Percentiles rank a stretch among this genome's conserved stretches.
These are phyloP conservation scores for Penicillium crustosum DNA, from an alignment of 2,329 filamentous ascomycete genomes.

Conservation along the genomic window DNA sequence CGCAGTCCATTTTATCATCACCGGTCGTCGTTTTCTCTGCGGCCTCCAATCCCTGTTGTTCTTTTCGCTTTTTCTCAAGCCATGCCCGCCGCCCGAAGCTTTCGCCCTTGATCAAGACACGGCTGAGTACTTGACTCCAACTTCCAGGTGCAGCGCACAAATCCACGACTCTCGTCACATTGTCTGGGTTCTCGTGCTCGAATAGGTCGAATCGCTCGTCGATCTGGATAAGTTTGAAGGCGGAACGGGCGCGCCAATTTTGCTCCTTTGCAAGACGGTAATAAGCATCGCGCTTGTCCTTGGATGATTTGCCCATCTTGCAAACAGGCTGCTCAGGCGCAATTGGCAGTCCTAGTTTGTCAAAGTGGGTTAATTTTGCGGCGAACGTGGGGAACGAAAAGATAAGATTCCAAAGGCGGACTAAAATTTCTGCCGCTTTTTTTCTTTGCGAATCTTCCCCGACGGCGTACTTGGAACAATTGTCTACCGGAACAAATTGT, in stretches of 20 bases:
- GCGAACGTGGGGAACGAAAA: conserved; percentile 29
- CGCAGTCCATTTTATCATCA: conserved; percentile 24
- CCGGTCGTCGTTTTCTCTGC: conserved; percentile 15
- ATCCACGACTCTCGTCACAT: conserved; percentile 90
- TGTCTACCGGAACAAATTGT: conserved; percentile 1
- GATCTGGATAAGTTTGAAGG: conserved; percentile 94
- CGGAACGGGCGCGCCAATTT: conserved; percentile 93
- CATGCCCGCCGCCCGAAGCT: conserved; percentile 82
- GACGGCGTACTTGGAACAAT: conserved; percentile 12
- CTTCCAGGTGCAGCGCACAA: conserved; percentile 93
- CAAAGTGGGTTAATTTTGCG: conserved; percentile 22
- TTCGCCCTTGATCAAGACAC: conserved; percentile 90
- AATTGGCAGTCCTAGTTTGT: conserved; percentile 9
- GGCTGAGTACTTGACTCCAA: conserved; percentile 95
- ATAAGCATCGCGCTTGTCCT: conserved; percentile 97
- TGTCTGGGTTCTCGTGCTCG: conserved; percentile 55
- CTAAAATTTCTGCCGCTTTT: conserved; percentile 38
- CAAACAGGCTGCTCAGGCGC: not conserved
- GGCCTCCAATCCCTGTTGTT: conserved; percentile 40
- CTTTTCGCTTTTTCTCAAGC: conserved; percentile 75
- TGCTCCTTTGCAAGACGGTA: conserved; percentile 98
- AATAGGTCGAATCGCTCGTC: conserved; percentile 97
- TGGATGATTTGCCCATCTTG: conserved; percentile 91
- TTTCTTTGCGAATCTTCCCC: conserved; percentile 30
- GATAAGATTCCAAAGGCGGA: conserved; percentile 38